Conservation (phyloP, 306 rosid genomes). For the Sicyos edulis region DNA sequence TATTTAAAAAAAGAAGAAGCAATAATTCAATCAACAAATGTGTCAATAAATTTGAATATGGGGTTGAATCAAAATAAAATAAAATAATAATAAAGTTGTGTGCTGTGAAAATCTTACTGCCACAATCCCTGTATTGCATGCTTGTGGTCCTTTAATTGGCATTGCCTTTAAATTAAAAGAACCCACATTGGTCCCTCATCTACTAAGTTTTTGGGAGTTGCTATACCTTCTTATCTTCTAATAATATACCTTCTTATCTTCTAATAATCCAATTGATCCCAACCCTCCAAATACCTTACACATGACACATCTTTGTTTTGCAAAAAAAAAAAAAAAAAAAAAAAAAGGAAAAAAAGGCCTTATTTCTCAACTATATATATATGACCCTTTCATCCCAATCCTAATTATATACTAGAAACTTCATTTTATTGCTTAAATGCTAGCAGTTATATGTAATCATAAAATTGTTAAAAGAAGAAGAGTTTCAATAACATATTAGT, state of each 20-base stretch:
- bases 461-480: too few relatives aligned
- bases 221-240: slow-evolving; percentile 18
- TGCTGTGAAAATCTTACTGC: slow-evolving; percentile 15
- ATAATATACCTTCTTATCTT: slow-evolving; percentile 1
- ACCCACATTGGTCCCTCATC: slow-evolving; percentile 79
- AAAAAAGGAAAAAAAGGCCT: too few relatives aligned
- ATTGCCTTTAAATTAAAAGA: slow-evolving; percentile 48
- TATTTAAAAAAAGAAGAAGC: too few relatives aligned
- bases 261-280: slow-evolving; percentile 21
- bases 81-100: not conserved
- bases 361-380: not conserved
- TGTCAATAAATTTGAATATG: too few relatives aligned
- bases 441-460: not conserved
- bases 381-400: not conserved
- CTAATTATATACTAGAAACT: not conserved
- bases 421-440: not conserved
- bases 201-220: slow-evolving; percentile 23
- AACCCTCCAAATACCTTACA: slow-evolving; percentile 14
- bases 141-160: slow-evolving; percentile 22
- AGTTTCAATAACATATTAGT: too few relatives aligned
- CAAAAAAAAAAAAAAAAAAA: not conserved
- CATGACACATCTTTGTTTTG: slow-evolving; percentile 24
- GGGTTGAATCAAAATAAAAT: too few relatives aligned
- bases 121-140: slow-evolving; percentile 19
- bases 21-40: too few relatives aligned